phyloP scores from a whole-genome alignment of 129 eudicot species.

The Arctium lappa region DNA sequence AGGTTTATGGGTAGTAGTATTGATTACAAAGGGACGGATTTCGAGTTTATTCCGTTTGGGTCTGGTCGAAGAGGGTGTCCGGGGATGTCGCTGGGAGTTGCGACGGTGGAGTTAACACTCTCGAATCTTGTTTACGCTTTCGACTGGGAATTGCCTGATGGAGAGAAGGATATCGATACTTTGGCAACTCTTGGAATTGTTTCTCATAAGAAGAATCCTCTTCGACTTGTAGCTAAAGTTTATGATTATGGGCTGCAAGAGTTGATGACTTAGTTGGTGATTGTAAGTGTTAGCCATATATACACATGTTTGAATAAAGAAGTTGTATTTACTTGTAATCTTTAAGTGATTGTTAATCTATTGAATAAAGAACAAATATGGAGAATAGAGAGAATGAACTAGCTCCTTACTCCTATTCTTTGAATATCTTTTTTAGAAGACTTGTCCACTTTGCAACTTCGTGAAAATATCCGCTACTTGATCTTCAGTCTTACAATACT shows the following conservation, averaged over 20 bases:
- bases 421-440: no score
- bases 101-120: slow-evolving; percentile 29
- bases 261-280: neutral
- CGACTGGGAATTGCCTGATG: slow-evolving; percentile 17
- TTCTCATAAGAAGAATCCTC: neutral
- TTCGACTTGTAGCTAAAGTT: slow-evolving; percentile 17
- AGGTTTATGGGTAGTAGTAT: slow-evolving; percentile 30
- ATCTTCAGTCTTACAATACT: no score
- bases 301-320: no score
- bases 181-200: neutral
- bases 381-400: no score
- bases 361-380: no score
- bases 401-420: no score
- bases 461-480: no score
- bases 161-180: neutral
- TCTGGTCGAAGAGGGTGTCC: slow-evolving; percentile 42
- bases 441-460: no score
- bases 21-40: slow-evolving; percentile 35
- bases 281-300: no score
- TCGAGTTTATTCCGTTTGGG: slow-evolving; percentile 38
- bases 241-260: neutral
- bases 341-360: no score
- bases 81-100: slow-evolving; percentile 25
- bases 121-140: slow-evolving; percentile 36
- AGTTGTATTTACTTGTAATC: no score